Evolutionary conservation across 2,329 filamentous ascomycete genomes (phyloP).

Genomic region (Ophiostoma pallidulum): DNA sequence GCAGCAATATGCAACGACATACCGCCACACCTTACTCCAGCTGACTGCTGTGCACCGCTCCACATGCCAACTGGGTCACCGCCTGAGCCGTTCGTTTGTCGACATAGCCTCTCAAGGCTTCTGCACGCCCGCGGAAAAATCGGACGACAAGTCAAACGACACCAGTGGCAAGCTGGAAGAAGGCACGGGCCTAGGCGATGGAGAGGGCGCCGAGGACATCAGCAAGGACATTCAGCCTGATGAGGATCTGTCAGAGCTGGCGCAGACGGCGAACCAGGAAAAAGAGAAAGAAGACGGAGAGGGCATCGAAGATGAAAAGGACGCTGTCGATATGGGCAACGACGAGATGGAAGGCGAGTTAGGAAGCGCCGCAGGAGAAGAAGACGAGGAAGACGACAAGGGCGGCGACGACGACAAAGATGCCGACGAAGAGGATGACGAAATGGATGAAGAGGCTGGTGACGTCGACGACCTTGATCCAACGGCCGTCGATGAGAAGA

Average conservation of each 20-base stretch:
- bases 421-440: constrained; percentile 52
- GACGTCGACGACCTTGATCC: constrained; percentile 87
- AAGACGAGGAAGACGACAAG: constrained; percentile 53
- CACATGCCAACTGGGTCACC: constrained; percentile 63
- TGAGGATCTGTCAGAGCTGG: constrained; percentile 84
- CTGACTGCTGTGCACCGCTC: constrained; percentile 58
- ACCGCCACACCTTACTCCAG: constrained; percentile 46
- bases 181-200: constrained; percentile 89
- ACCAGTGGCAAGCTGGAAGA: constrained; percentile 68
- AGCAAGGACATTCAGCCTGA: constrained; percentile 94
- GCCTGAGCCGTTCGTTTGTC: constrained; percentile 66
- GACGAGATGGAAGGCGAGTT: constrained; percentile 85
- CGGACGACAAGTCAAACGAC: constrained; percentile 49
- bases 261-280: constrained; percentile 69
- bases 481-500: constrained; percentile 90
- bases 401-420: constrained; percentile 46
- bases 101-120: constrained; percentile 79
- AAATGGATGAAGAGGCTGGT: constrained; percentile 41
- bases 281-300: constrained; percentile 46
- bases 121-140: constrained; percentile 79
- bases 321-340: constrained; percentile 85
- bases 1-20: constrained; percentile 59
- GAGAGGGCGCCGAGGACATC: constrained; percentile 92
- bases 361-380: constrained; percentile 53
- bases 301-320: constrained; percentile 70